phyloP scores from a whole-genome alignment of 2,329 filamentous ascomycete genomes.

The Paracorniculantispora psalliotae region DNA sequence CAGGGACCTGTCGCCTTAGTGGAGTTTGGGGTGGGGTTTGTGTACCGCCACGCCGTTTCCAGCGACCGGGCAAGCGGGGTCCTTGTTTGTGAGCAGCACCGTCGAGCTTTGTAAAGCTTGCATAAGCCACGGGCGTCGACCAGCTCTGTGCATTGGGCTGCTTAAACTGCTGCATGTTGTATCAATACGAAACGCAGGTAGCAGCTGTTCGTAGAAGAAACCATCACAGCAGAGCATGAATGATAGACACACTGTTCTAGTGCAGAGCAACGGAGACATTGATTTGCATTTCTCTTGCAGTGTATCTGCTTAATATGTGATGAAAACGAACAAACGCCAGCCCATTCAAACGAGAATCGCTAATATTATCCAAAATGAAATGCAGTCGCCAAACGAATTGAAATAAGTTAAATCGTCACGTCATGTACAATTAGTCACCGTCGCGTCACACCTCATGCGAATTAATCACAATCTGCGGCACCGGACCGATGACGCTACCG shows the following conservation, averaged over 20 bases:
- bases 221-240: too few relatives aligned
- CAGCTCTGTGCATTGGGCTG: not conserved
- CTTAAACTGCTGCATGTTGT: too few relatives aligned
- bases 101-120: slow-evolving; percentile 25
- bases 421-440: not conserved
- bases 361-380: not conserved
- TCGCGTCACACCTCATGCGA: slow-evolving; percentile 2
- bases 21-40: not conserved
- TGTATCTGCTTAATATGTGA: not conserved
- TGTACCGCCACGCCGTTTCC: not conserved
- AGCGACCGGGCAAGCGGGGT: not conserved
- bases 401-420: not conserved
- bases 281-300: not conserved
- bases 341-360: not conserved
- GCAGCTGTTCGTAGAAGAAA: too few relatives aligned
- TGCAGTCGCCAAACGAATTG: not conserved
- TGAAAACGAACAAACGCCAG: not conserved
- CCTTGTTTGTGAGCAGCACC: slow-evolving; percentile 1
- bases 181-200: too few relatives aligned
- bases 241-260: too few relatives aligned
- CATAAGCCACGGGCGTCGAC: slow-evolving; percentile 16
- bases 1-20: not conserved
- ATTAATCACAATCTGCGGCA: slow-evolving; percentile 18
- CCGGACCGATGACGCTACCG: not conserved
- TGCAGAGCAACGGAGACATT: too few relatives aligned